These are phyloP conservation scores for Globisporangium echinulatum DNA, from an alignment of 352 stramenopile genomes.

Conservation along the genomic window DNA sequence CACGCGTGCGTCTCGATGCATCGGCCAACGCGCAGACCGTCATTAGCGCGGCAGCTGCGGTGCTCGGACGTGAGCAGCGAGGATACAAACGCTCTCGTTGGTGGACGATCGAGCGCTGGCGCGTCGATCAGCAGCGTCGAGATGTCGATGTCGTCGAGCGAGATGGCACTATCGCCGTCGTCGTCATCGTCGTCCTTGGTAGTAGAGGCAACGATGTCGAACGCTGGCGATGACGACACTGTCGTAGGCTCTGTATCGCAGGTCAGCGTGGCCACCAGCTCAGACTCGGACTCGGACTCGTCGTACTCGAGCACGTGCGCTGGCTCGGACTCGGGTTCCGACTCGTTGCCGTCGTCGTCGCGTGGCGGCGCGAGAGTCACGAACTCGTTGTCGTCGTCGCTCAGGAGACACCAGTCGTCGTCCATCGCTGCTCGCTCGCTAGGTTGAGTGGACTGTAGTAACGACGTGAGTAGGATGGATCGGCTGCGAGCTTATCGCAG, in stretches of 20 bases:
- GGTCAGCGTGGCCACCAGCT: too few species aligned
- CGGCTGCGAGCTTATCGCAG: background rate
- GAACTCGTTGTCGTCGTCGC: slow-evolving; percentile 21
- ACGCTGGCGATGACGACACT: too few species aligned
- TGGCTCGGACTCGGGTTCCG: slow-evolving; percentile 18
- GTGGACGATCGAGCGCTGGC: background rate
- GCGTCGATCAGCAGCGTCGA: slow-evolving; percentile 23
- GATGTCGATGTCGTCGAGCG: slow-evolving; percentile 15
- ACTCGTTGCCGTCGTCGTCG: slow-evolving; percentile 16
- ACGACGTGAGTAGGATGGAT: background rate
- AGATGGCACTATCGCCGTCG: background rate
- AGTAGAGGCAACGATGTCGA: too few species aligned
- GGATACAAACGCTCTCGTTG: slow-evolving; percentile 15
- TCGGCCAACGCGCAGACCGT: background rate
- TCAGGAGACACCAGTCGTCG: slow-evolving; percentile 59
- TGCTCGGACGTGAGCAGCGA: slow-evolving; percentile 35
- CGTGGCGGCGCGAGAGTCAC: background rate
- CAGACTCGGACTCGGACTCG: too few species aligned
- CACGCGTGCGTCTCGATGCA: slow-evolving; percentile 3
- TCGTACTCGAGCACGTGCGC: background rate
- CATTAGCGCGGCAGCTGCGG: slow-evolving; percentile 4
- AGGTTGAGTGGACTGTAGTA: background rate
- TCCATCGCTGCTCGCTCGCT: slow-evolving; percentile 15
- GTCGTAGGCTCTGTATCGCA: too few species aligned
- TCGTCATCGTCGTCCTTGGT: background rate